These are phyloP conservation scores for Annulohypoxylon stygium DNA, from an alignment of 495 filamentous ascomycete species.

Conservation along the genomic window DNA sequence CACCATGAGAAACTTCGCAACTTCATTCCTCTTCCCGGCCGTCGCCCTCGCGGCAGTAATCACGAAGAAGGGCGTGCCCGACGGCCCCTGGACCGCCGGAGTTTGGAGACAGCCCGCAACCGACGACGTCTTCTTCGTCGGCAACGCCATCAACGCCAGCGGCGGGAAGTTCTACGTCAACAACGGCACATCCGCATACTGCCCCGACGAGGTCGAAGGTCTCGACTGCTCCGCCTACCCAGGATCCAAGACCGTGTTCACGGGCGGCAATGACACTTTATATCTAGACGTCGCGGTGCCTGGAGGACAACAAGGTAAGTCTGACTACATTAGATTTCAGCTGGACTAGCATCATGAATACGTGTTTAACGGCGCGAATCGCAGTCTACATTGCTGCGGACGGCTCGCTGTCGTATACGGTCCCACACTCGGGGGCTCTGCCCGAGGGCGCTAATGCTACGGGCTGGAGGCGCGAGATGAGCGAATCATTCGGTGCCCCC, in stretches of 20 bases:
- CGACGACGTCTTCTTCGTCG: conserved; percentile 26
- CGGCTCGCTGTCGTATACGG: conserved; percentile 46
- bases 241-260: conserved; percentile 42
- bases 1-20: conserved; percentile 33
- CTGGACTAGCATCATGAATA: not conserved
- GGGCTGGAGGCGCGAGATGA: conserved; percentile 33
- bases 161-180: conserved; percentile 49
- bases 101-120: conserved; percentile 36
- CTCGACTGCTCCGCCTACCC: conserved; percentile 43
- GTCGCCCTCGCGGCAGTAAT: conserved; percentile 31
- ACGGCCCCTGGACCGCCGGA: conserved; percentile 39
- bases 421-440: conserved; percentile 34
- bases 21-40: conserved; percentile 20
- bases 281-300: conserved; percentile 42
- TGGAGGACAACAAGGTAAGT: conserved; percentile 49
- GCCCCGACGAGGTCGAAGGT: conserved; percentile 32
- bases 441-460: conserved; percentile 36
- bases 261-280: conserved; percentile 40
- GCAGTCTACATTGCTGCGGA: conserved; percentile 46
- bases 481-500: conserved; percentile 40
- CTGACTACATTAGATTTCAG: not conserved
- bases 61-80: conserved; percentile 11
- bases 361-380: not conserved
- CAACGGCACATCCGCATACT: conserved; percentile 43
- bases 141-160: conserved; percentile 43